Percentiles rank a stretch among this genome's conserved stretches.
These are phyloP conservation scores for Aspergillus viridinutans DNA, from an alignment of 2,329 filamentous ascomycete species.

Conservation along the genomic window DNA sequence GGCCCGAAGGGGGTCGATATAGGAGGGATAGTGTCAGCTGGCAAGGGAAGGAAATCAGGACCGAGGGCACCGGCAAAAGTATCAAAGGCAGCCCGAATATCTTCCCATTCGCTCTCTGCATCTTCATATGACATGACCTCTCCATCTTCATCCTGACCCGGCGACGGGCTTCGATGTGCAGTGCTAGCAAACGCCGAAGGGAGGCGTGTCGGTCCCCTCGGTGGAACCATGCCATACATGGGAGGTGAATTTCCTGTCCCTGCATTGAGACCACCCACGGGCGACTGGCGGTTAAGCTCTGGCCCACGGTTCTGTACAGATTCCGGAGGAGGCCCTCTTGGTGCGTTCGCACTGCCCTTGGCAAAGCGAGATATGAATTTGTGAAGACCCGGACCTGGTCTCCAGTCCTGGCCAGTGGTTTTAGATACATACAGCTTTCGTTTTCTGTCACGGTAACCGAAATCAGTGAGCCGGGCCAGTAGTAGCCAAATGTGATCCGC, in stretches of 20 bases:
- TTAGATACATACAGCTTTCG: slow-evolving; percentile 70
- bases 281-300: slow-evolving; percentile 8
- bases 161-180: slow-evolving; percentile 22
- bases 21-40: slow-evolving; percentile 61
- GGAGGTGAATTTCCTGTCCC: slow-evolving; percentile 25
- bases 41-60: slow-evolving; percentile 70
- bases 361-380: slow-evolving; percentile 33
- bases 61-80: slow-evolving; percentile 58
- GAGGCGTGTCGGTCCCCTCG: slow-evolving; percentile 37
- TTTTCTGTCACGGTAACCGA: slow-evolving; percentile 69
- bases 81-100: slow-evolving; percentile 40
- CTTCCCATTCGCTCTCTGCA: slow-evolving; percentile 74
- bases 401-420: slow-evolving; percentile 55
- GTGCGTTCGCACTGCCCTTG: slow-evolving; percentile 7
- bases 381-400: slow-evolving; percentile 49
- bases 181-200: slow-evolving; percentile 53
- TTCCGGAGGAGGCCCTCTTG: slow-evolving; percentile 7
- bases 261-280: slow-evolving; percentile 5
- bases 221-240: slow-evolving; percentile 49
- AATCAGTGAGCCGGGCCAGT: slow-evolving; percentile 73
- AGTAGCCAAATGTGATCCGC: slow-evolving; percentile 84
- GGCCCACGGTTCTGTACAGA: slow-evolving; percentile 12
- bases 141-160: slow-evolving; percentile 43
- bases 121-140: slow-evolving; percentile 61
- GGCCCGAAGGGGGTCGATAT: slow-evolving; percentile 73